phyloP scores from a whole-genome alignment of 768 basidiomycete genomes.

The Podaxis carcinomalis region DNA sequence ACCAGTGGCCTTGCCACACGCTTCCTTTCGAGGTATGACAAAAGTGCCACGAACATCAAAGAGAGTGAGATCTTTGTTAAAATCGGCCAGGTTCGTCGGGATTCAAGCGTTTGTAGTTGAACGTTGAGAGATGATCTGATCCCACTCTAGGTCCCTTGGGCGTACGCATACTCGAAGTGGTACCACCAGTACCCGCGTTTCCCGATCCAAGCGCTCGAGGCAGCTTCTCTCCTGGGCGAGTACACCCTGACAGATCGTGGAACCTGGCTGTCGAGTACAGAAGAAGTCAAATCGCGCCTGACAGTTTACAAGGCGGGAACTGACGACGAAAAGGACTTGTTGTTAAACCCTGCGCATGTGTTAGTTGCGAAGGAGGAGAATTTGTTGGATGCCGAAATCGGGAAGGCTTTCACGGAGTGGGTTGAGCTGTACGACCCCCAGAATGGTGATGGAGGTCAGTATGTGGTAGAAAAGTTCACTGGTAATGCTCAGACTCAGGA shows the following conservation, averaged over 20 bases:
- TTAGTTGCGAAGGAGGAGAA: constrained; percentile 29
- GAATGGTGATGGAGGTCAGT: constrained; percentile 36
- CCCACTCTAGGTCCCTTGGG: constrained; percentile 47
- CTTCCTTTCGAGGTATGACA: constrained; percentile 54
- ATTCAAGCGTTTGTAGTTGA: neutral
- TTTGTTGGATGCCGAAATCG: constrained; percentile 23
- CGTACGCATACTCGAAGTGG: constrained; percentile 46
- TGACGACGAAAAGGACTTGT: constrained; percentile 33
- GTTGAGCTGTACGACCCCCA: constrained; percentile 18
- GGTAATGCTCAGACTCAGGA: constrained; percentile 22
- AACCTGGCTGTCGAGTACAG: constrained; percentile 40
- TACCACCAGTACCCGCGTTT: constrained; percentile 56
- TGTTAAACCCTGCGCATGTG: constrained; percentile 47
- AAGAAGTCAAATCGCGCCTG: constrained; percentile 26
- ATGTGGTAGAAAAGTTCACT: constrained; percentile 34
- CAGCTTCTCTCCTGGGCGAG: constrained; percentile 42
- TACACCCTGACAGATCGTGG: constrained; percentile 54
- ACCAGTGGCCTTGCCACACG: constrained; percentile 32
- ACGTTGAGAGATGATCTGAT: neutral
- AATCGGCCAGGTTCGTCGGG: constrained; percentile 40
- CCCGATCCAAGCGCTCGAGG: constrained; percentile 43
- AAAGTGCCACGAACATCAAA: constrained; percentile 57
- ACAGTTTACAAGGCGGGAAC: constrained; percentile 36
- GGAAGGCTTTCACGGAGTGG: constrained; percentile 41
- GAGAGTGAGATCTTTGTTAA: constrained; percentile 44